Percentiles rank a stretch among this genome's conserved stretches.
Conservation (phyloP, 352 stramenopile species). For the Globisporangium radiosum region DNA sequence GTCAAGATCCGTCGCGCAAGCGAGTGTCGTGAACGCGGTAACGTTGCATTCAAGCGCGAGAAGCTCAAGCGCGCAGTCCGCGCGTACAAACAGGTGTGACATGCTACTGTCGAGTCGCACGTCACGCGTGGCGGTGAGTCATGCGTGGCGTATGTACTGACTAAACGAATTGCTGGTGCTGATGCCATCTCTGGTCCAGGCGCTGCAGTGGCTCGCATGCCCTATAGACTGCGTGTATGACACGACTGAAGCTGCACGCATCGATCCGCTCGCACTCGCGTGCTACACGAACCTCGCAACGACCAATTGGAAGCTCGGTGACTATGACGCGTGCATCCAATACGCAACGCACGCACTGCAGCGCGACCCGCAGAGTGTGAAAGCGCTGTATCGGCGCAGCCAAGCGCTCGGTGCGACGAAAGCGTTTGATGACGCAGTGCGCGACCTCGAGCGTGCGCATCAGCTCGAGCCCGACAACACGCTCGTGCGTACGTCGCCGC, state of each 20-base stretch:
- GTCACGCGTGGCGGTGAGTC: no score
- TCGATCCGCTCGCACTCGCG: slow-evolving; percentile 30
- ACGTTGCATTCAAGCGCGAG: slow-evolving; percentile 44
- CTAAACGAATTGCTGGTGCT: no score
- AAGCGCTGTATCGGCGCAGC: slow-evolving; percentile 60
- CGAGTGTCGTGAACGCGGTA: slow-evolving; percentile 42
- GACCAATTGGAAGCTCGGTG: slow-evolving; percentile 42
- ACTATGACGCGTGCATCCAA: slow-evolving; percentile 36
- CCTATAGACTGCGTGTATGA: slow-evolving; percentile 35
- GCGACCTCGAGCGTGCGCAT: slow-evolving; percentile 35
- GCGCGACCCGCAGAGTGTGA: slow-evolving; percentile 37
- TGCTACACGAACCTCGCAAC: slow-evolving; percentile 61
- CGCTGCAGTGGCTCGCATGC: slow-evolving; percentile 49
- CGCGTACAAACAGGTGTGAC: slow-evolving; percentile 29
- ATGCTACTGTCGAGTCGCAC: background rate
- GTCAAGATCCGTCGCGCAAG: slow-evolving; percentile 40
- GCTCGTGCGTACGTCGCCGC: slow-evolving; percentile 22
- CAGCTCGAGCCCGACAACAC: slow-evolving; percentile 38
- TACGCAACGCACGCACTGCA: slow-evolving; percentile 41
- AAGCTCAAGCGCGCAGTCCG: slow-evolving; percentile 23
- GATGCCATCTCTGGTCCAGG: slow-evolving; percentile 10
- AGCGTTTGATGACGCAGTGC: slow-evolving; percentile 45
- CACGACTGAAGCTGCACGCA: slow-evolving; percentile 20
- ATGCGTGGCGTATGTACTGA: no score
- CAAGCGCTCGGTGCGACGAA: slow-evolving; percentile 51